Evolutionary conservation across 1,139 yeast species (phyloP), one percentile per base, ranked within the genome.

Genomic region (Taphrina wiesneri): DNA sequence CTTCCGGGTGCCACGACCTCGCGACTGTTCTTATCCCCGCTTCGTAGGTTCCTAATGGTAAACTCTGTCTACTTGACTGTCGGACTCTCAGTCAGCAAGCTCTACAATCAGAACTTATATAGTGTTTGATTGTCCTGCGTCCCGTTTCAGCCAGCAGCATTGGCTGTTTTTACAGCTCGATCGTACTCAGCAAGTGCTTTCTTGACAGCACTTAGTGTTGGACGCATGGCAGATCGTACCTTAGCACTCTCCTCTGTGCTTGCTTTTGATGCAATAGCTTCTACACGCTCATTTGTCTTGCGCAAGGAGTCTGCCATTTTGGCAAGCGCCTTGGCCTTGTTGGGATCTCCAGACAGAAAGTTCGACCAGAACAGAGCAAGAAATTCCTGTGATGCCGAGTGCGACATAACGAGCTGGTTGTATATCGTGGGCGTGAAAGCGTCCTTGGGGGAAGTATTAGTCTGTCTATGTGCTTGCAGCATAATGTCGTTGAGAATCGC

Each of bases 351-450:
- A 34, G 85, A 82, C 70, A 81, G 82, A 71, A 83, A 85, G 72
- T 84, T 85, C 4, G 80, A 74, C 87, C 90, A 87, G 73, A 87
- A 87, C 74, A 87, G 92, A 67, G 85, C 82, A 56, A 87, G 74
- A 72, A 87, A 87, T 74, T 87, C 93, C 47, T 85, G 81, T 0
- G 90, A 83, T 0, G 92, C 86, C 1, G 86, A 82, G 73, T 87
- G 91, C 21, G 72, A 68, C 52, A 57, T 56, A 11, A 43, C 49
- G 21, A 64, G 51, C 15, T 53, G 61, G 4, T 57, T 49, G 53
- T 53, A 54, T 7, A 64, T 49, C 7, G 63, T 60, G 30, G 57
- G 46, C 1, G 64, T 60, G 19, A 59, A 43, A 3, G 62, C 43
- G 34, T 52, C 62, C 53, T 34, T 53, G 26, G 65, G 57, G 7